Evolutionary conservation across 129 eudicot genomes (phyloP), one percentile per base, ranked within the genome.

Genomic region (Calendula officinalis): DNA sequence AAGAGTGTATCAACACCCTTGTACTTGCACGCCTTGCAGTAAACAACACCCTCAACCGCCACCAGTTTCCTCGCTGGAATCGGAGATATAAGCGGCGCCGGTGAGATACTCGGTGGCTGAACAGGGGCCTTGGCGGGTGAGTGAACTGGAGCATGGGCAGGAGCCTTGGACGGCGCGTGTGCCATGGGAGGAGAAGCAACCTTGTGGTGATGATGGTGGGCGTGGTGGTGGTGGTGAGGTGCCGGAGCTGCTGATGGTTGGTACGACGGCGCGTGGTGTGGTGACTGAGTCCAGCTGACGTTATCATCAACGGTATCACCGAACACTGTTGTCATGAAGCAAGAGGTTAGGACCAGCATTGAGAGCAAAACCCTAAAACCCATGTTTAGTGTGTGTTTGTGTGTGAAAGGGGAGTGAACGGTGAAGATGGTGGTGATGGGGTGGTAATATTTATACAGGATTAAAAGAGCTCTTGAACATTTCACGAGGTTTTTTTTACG

Each of bases 21-120:
- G 49, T 77, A 84, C 73, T 75, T 79, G 83, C 96, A 88, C 57
- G 86, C 54, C 46, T 84, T 88, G 68, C 96, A 88, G 74, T 82
- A 88, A 43, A 84, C 92, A 52, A 84, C 82, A 7, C 96, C 95
- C 46, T 78, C 77, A n/a, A 87, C 80, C 38, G 87, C 83, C 27
- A 87, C 80, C 17, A 73, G 27, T 71, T 83, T 83, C 62, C 89
- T 75, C 12, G 78, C 10, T n/a, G 75, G 81, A 4, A 61, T 8
- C 14, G 82, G 80, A 0, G 76, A 38, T 8, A 71, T 53, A 11
- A 44, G 10, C 8, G 79, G 86, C 1, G 78, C 70, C 35, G 78
- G 71, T 5, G 81, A 50, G 53, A 36, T 45, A 37, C 67, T 43
- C 33, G 84, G 88, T 11, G 79, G 67, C 34, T 37, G 41, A 57